Evolutionary conservation across 352 stramenopile species (phyloP), one percentile per base, ranked within the genome.

Genomic region (Phytopythium montanum): DNA sequence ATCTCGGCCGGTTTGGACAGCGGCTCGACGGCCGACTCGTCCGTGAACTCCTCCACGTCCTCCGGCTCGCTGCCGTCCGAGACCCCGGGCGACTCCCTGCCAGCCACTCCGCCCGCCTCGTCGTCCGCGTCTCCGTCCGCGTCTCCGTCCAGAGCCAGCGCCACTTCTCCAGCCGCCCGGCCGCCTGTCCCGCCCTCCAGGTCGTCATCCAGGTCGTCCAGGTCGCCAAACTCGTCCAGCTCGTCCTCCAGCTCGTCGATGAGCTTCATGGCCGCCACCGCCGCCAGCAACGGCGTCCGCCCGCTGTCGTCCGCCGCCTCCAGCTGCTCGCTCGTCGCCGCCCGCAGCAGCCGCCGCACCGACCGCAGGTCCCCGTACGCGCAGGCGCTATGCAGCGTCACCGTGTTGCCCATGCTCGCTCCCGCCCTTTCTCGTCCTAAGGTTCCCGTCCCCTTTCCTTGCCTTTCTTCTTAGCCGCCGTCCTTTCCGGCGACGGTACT

Each of bases 311-410:
- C 84, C 45, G 66, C 75, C 19, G 73, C 73, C 55, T 95, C 86
- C 6, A 95, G 64, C 55, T 95, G 70, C 44, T 85, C 78, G n/a
- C 70, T 60, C 25, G 77, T 79, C 45, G 68, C 75, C 3, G 69
- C 84, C 66, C 79, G 77, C 8, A 95, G 72, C 62, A 95, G 69
- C 19, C 68, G 62, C 59, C 75, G 71, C 33, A 92, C 73, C 39
- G 75, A 62, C 29, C 44, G 59, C 54, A 95, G 57, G 65, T 95
- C 86, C 23, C 82, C 74, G 58, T 83, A 84, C 55, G 82, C 76
- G 62, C 84, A 94, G n/a, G 78, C 75, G 68, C 82, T 91, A 64
- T 91, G 83, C 56, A 95, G 70, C 62, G 86, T 92, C 65, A 87
- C 66, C 31, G 64, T 88, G 68, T 94, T 94, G 64, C 86, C 86